Conservation (phyloP, 2,329 filamentous ascomycete genomes). For the Colletotrichum limetticola region DNA sequence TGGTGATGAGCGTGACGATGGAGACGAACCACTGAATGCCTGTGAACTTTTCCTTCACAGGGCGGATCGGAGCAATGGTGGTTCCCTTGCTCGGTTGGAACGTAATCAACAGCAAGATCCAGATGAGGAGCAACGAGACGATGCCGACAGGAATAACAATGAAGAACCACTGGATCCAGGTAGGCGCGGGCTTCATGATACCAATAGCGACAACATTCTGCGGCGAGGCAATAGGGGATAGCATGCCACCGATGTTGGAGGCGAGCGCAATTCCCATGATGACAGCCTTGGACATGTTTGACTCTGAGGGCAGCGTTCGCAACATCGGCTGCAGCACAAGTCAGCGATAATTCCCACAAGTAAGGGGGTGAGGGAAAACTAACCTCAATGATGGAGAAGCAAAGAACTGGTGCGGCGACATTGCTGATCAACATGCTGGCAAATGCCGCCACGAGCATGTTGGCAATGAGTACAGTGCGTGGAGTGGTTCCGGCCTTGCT, state of each 20-base stretch:
- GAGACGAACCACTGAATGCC: slow-evolving; percentile 95
- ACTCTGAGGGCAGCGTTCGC: slow-evolving; percentile 89
- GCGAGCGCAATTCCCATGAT: slow-evolving; percentile 95
- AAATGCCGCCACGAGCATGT: slow-evolving; percentile 98
- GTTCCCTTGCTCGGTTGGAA: slow-evolving; percentile 89
- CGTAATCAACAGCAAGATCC: slow-evolving; percentile 84
- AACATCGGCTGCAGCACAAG: slow-evolving; percentile 78
- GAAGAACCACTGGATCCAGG: slow-evolving; percentile 98
- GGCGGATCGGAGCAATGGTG: slow-evolving; percentile 89
- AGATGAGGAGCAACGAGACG: slow-evolving; percentile 88
- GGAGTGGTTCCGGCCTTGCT: slow-evolving; percentile 96
- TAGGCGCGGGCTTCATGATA: slow-evolving; percentile 92
- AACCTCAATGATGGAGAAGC: slow-evolving; percentile 96
- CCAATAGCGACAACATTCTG: slow-evolving; percentile 97
- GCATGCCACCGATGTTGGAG: slow-evolving; percentile 95
- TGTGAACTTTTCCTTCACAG: slow-evolving; percentile 88
- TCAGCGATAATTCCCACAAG: background rate
- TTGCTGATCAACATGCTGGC: slow-evolving; percentile 99
- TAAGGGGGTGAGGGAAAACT: slow-evolving; percentile 36
- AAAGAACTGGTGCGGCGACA: slow-evolving; percentile 94
- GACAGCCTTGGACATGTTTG: slow-evolving; percentile 92
- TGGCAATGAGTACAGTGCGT: slow-evolving; percentile 89
- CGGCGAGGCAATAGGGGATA: slow-evolving; percentile 95
- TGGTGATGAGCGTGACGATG: slow-evolving; percentile 83
- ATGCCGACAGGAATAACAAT: slow-evolving; percentile 92